Conservation (phyloP, 2,329 filamentous ascomycete species). For the Trichoderma aggressivum region DNA sequence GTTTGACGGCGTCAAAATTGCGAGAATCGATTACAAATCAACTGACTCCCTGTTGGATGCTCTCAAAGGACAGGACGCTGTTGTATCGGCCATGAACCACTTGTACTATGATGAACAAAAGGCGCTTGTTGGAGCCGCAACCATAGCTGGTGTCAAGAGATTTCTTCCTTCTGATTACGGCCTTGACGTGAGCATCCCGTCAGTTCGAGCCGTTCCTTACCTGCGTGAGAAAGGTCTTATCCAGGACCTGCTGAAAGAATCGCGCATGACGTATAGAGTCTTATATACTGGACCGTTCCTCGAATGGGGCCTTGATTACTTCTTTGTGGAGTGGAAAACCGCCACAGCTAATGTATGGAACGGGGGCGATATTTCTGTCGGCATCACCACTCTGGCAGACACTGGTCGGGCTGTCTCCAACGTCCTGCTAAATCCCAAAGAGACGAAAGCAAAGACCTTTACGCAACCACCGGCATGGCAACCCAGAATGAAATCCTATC, state of each 20-base stretch:
- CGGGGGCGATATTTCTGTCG: background rate
- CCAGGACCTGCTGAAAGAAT: background rate
- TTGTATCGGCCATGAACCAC: background rate
- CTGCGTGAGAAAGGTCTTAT: background rate
- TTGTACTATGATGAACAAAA: background rate
- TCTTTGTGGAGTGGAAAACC: background rate
- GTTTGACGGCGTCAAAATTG: background rate
- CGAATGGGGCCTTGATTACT: background rate
- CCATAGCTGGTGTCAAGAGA: background rate
- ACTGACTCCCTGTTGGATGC: background rate
- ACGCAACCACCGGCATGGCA: background rate
- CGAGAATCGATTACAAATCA: background rate
- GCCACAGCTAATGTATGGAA: background rate
- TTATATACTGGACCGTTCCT: background rate
- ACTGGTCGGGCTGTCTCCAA: background rate
- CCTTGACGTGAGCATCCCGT: background rate
- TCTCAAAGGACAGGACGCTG: background rate
- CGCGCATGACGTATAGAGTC: background rate
- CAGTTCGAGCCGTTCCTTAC: background rate
- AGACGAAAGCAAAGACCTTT: background rate
- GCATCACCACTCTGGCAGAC: background rate
- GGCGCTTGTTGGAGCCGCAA: background rate
- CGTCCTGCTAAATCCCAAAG: background rate
- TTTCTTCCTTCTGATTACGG: background rate
- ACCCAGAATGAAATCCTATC: background rate